Base-by-base conservation (phyloP, 495 filamentous ascomycete genomes). In the Cercophora samala region DNA sequence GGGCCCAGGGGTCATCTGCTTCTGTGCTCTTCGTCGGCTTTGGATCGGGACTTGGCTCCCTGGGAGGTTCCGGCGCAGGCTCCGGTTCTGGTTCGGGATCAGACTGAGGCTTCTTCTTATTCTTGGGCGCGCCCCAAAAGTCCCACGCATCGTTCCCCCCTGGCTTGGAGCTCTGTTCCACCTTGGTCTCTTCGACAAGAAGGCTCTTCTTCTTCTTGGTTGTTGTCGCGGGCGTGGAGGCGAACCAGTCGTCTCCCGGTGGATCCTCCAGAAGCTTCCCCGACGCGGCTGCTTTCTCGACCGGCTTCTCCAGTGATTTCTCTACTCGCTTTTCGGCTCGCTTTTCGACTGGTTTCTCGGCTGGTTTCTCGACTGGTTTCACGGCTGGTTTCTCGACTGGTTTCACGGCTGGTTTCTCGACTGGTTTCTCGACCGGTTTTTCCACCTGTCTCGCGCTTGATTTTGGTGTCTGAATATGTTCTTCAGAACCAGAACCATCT, bases 181-280 rank as follows among this genome's bases (percentile, higher is more conserved):
- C 9, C 51, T 68, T 70, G 6, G 60, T 8, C 42, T 70, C 69
- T 63, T 72, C 68, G n/a, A 13, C 58, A 17, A n/a, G 18, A 4
- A 55, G 2, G 23, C 52, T 59, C 51, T 65, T 65, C 42, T 68
- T 68, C 19, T 64, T 68, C 60, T 69, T 69, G 4, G 37, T 13
- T 46, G 37, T 46, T 46, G 56, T 60, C 53, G 74, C 73, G 68
- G 73, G 74, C 60, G 67, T 62, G 8, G 75, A 60, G 6, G 69
- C 63, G 54, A 79, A 82, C 18, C 69, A 69, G 23, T 77, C 78
- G 69, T 78, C 80, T 24, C 76, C 76, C n/a, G 82, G 78, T 1
- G 64, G 69, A 4, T 46, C 37, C 6, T 46, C 37, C 8, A 13
- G 2, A 46, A 46, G 8, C 15, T 46, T 11, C 13, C 13, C 37